Conservation (phyloP, 176 grass and related monocot genomes). For the Raddia guianensis region DNA sequence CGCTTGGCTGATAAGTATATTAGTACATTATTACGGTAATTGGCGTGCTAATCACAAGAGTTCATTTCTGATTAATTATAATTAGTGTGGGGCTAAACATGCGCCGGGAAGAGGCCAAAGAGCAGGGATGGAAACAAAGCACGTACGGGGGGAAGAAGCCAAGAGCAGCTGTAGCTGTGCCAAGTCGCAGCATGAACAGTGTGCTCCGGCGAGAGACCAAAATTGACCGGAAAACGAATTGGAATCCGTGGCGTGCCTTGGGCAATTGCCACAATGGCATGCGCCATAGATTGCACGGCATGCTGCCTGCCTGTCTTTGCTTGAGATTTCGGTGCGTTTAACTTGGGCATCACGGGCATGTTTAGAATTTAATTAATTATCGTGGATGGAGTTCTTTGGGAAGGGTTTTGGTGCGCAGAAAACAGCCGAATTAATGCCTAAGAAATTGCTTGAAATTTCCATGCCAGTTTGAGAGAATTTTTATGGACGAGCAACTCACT, state of each 20-base stretch:
- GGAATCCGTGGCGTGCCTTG: slow-evolving; percentile 36
- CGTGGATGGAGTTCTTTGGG: too few relatives aligned
- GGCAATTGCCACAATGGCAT: background rate
- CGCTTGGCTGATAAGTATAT: background rate
- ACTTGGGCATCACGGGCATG: background rate
- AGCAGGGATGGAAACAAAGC: background rate
- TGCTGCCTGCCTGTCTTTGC: slow-evolving; percentile 31
- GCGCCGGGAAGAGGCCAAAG: background rate
- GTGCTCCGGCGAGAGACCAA: background rate
- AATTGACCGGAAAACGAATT: background rate
- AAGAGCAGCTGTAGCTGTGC: background rate
- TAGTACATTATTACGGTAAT: too few relatives aligned
- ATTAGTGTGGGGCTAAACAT: background rate
- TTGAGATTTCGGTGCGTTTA: background rate
- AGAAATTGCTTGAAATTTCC: too few relatives aligned
- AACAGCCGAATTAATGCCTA: background rate
- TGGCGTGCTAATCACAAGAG: too few relatives aligned
- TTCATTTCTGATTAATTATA: background rate
- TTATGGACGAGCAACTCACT: background rate
- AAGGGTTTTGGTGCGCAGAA: background rate
- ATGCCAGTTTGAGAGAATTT: background rate
- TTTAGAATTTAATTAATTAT: background rate
- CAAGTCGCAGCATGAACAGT: background rate
- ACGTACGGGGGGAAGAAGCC: background rate
- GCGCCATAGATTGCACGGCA: slow-evolving; percentile 41